A percentile compares a stretch with the other conserved stretches of the same genome.
Evolutionary conservation across 2,329 filamentous ascomycete species (phyloP).

Genomic region (Venturiaceae sp.): DNA sequence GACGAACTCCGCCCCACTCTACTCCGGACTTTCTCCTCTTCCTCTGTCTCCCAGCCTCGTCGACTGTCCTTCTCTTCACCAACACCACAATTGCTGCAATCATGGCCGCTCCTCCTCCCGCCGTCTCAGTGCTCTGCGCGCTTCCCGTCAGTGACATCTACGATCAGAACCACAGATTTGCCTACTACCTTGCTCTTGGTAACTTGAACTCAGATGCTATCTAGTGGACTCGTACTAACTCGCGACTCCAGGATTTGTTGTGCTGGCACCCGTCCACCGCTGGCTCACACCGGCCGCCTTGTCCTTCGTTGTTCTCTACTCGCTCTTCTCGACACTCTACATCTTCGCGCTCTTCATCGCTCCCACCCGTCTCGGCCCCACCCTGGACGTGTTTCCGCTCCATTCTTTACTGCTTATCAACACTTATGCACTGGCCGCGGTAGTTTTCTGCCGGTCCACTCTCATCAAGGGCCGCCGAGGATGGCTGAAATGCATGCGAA

Average conservation of each 20-base stretch:
- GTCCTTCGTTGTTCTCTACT: constrained; percentile 1
- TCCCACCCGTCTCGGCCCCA: constrained; percentile 4
- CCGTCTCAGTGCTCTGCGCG: constrained; percentile 4
- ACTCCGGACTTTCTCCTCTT: not conserved
- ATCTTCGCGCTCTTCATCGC: constrained; percentile 3
- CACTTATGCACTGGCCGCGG: constrained; percentile 2
- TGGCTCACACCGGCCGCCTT: constrained; percentile 5
- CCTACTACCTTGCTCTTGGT: not conserved
- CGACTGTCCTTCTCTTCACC: not conserved
- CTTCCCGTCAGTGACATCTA: constrained; percentile 1
- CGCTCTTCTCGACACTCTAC: constrained; percentile 7
- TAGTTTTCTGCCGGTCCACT: not conserved
- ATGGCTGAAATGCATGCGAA: constrained; percentile 1
- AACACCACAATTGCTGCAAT: not conserved
- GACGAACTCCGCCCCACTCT: not conserved
- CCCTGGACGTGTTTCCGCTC: constrained; percentile 2
- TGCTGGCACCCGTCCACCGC: constrained; percentile 1
- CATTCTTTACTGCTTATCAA: constrained; percentile 1
- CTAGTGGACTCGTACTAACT: not conserved
- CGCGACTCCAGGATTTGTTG: not conserved
- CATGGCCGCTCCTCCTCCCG: not conserved
- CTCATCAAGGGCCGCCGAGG: not conserved
- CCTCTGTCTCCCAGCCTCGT: not conserved
- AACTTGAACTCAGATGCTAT: not conserved
- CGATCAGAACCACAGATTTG: constrained; percentile 2